Base-by-base conservation (phyloP, 495 filamentous ascomycete genomes). In the Daldinia vernicosa region DNA sequence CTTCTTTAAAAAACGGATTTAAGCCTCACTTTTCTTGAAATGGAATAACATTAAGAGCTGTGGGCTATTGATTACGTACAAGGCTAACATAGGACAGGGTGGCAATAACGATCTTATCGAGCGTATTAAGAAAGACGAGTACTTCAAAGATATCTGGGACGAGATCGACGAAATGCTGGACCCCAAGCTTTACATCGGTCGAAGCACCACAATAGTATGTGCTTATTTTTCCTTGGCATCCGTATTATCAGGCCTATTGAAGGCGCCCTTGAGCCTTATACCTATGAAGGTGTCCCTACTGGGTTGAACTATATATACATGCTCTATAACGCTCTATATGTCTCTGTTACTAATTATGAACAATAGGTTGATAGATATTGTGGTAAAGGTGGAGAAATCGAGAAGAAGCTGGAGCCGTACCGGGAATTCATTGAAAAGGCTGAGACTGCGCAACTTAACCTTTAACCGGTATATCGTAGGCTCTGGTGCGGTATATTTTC, bases 61-160 rank as follows among this genome's bases (percentile, higher is more conserved):
- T 22, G 19, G 11, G 8, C 3, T 24, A 17, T 45, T 45, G 6
- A 47, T 51, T 14, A 51, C 28, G 15, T 45, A 19, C 47, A 9
- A 17, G 37, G 43, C 43, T 61, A 35, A 61, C 28, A 33, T 24
- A 17, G 11, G 22, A 7, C 19, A 61, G 58, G 63, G 64, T 12
- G 64, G 64, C 17, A 88, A 63, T 80, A 98, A 98, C 76, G 94
- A 97, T 79, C 84, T 99, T 4, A 86, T 97, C 56, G 89, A 92
- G 69, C 86, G 93, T 15, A 92, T 98, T 77, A 89, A 88, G 80
- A 84, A 81, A 62, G 87, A 85, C 17, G 80, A 86, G 52, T 97
- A 93, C 86, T 98, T 99, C 84, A 81, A 85, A 75, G 90, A 92
- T n/a, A 90, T 98, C 63, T 85, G 89, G 80, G 82, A 72, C 54